phyloP scores from a whole-genome alignment of 495 filamentous ascomycete species.

The Letharia lupina region DNA sequence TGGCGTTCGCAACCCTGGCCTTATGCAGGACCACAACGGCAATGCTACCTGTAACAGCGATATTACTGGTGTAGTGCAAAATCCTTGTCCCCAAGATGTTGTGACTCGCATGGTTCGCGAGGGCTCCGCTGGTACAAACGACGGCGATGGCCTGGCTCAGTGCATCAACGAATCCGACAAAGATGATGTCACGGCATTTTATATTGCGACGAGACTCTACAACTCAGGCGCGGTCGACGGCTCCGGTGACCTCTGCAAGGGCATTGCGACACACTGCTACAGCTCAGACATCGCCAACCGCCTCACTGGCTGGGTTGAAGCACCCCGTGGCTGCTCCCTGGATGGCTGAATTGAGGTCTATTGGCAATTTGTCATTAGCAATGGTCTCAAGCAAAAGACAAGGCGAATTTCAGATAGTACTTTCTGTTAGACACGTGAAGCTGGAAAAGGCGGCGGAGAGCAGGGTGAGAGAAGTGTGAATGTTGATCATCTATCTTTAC shows the following conservation, averaged over 20 bases:
- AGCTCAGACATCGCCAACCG: constrained; percentile 50
- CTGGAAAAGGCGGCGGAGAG: neutral
- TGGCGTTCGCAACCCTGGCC: constrained; percentile 43
- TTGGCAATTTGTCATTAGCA: neutral
- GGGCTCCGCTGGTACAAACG: constrained; percentile 33
- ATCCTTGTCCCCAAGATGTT: constrained; percentile 38
- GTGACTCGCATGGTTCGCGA: constrained; percentile 46
- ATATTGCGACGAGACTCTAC: constrained; percentile 46
- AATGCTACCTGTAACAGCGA: constrained; percentile 37
- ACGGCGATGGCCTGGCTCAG: constrained; percentile 38
- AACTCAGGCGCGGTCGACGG: constrained; percentile 46
- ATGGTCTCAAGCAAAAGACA: neutral
- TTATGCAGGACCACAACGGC: constrained; percentile 49
- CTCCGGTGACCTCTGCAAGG: constrained; percentile 40
- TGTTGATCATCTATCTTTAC: neutral
- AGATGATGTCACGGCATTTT: constrained; percentile 34
- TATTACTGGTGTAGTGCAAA: constrained; percentile 22
- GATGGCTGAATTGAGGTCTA: neutral
- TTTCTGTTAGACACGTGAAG: neutral
- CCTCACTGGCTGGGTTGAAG: constrained; percentile 40
- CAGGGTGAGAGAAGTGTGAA: neutral
- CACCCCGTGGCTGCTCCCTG: constrained; percentile 22
- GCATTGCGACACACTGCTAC: constrained; percentile 48
- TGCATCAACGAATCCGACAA: constrained; percentile 29
- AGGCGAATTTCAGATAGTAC: neutral